phyloP scores from a whole-genome alignment of 1,139 yeast genomes.

The Yarrowia galli region DNA sequence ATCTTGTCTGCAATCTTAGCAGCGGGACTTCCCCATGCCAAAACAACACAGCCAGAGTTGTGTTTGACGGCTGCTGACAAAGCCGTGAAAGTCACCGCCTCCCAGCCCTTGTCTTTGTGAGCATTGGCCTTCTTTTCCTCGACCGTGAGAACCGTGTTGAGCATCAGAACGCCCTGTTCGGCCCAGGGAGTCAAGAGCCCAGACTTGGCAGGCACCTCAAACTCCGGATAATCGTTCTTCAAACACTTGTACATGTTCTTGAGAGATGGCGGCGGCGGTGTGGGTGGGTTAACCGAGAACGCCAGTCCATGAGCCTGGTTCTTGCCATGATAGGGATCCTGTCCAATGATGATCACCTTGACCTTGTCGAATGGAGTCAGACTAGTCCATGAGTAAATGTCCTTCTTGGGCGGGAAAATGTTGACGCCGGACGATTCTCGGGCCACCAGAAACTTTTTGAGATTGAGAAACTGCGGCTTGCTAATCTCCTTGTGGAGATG shows the following conservation, averaged over 20 bases:
- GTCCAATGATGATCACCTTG: conserved; percentile 86
- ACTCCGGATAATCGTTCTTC: conserved; percentile 74
- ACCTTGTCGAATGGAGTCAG: conserved; percentile 78
- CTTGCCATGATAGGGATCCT: conserved; percentile 92
- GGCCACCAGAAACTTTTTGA: conserved; percentile 65
- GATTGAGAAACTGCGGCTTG: conserved; percentile 81
- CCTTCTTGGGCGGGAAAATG: conserved; percentile 77
- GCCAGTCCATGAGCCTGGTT: conserved; percentile 98
- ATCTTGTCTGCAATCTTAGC: conserved; percentile 66
- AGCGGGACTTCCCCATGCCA: conserved; percentile 98
- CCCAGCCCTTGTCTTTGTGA: conserved; percentile 95
- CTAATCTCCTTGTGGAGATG: conserved; percentile 73
- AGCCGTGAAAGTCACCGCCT: conserved; percentile 78
- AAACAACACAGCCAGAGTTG: conserved; percentile 66
- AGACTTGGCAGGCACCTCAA: conserved; percentile 59
- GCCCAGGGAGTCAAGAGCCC: conserved; percentile 91
- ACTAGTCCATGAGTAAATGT: conserved; percentile 93
- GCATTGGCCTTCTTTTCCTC: conserved; percentile 94
- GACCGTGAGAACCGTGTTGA: conserved; percentile 90
- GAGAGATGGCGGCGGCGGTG: conserved; percentile 88
- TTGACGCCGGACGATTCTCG: conserved; percentile 52
- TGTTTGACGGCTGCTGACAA: conserved; percentile 59
- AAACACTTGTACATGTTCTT: conserved; percentile 85
- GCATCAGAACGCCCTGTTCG: conserved; percentile 80
- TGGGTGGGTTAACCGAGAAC: conserved; percentile 85